Conservation (phyloP, 805 yeast genomes). For the Pichia kluyveri region DNA sequence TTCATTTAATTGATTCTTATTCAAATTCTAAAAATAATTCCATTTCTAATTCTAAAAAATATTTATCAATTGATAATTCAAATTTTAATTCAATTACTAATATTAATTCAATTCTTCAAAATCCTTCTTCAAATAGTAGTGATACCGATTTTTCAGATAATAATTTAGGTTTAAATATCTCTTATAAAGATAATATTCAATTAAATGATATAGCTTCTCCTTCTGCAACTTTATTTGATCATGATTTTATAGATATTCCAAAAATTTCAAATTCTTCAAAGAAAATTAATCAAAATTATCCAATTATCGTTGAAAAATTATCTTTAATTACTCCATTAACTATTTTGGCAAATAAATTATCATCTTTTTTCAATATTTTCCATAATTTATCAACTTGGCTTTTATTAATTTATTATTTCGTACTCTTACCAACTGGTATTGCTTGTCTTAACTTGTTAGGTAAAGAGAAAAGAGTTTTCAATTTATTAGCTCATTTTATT, state of each 20-base stretch:
- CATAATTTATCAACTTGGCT: constrained; percentile 56
- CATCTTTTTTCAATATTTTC: constrained; percentile 26
- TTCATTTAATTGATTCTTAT: constrained; percentile 15
- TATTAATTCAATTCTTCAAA: too few relatives aligned
- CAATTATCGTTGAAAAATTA: constrained; percentile 23
- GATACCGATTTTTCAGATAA: constrained; percentile 8
- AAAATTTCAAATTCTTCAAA: too few relatives aligned
- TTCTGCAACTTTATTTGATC: constrained; percentile 28
- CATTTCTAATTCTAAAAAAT: background rate
- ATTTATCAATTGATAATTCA: too few relatives aligned
- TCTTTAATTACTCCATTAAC: constrained; percentile 13
- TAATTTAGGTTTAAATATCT: background rate
- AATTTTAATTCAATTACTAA: too few relatives aligned
- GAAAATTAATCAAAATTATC: constrained; percentile 18
- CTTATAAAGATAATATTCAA: constrained; percentile 14
- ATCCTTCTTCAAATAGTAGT: constrained; percentile 1
- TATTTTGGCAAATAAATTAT: constrained; percentile 8
- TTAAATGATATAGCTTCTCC: constrained; percentile 26
- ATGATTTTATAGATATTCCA: constrained; percentile 1
- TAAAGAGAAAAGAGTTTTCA: constrained; percentile 57
- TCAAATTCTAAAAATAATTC: background rate
- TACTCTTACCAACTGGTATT: constrained; percentile 45
- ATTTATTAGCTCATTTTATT: constrained; percentile 87
- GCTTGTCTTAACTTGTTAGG: constrained; percentile 70
- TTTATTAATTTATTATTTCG: constrained; percentile 48